A percentile compares a stretch with the other conserved stretches of the same genome.
Evolutionary conservation across 257 asterid species (phyloP).

Genomic region (Solanum etuberosum): DNA sequence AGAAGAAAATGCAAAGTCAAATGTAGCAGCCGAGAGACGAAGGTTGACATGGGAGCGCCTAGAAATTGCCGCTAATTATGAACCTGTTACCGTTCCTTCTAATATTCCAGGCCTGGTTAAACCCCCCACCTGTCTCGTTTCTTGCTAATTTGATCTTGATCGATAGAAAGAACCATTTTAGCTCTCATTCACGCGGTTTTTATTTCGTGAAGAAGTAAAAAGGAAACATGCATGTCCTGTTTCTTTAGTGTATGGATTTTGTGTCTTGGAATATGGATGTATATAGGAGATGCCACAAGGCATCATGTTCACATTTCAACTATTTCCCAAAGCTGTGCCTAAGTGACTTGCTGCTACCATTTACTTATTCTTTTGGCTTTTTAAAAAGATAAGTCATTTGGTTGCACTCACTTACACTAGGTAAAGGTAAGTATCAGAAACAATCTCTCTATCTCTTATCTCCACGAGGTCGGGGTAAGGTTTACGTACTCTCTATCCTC

Average conservation of each 20-base stretch:
- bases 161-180: background rate
- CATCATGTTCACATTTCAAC: background rate
- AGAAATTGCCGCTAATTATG: constrained; percentile 23
- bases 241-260: background rate
- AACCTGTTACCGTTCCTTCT: constrained; percentile 5
- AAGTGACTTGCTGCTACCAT: background rate
- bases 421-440: background rate
- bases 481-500: background rate
- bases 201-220: background rate
- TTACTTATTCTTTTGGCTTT: constrained; percentile 3
- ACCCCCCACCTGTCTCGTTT: constrained; percentile 14
- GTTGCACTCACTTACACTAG: background rate
- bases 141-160: constrained; percentile 10
- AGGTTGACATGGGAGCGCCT: constrained; percentile 33
- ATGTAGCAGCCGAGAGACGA: constrained; percentile 26
- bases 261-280: background rate
- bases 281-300: constrained; percentile 4
- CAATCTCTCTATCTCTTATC: background rate
- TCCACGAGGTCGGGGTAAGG: background rate
- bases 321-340: background rate
- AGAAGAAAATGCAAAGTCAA: constrained; percentile 23
- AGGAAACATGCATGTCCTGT: background rate
- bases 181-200: background rate
- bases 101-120: constrained; percentile 17
- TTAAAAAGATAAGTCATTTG: background rate